phyloP scores from a whole-genome alignment of 164 flowering plant species.

The Kingdonia uniflora region DNA sequence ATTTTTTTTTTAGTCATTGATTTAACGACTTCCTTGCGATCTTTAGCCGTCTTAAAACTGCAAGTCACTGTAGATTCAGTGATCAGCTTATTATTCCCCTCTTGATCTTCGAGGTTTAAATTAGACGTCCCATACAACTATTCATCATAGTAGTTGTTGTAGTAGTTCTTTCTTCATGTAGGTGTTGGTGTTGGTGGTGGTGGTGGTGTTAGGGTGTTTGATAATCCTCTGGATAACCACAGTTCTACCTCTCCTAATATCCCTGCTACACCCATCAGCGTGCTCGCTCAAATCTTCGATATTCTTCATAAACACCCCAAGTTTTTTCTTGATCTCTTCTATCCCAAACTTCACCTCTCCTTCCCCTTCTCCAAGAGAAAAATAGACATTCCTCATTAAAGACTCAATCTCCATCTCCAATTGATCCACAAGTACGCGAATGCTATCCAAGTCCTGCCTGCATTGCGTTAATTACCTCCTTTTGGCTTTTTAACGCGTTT shows the following conservation, averaged over 20 bases:
- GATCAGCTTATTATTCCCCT: too few relatives aligned
- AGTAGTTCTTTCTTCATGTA: constrained; percentile 22
- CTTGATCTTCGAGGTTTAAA: too few relatives aligned
- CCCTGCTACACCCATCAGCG: constrained; percentile 54
- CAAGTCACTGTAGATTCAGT: too few relatives aligned
- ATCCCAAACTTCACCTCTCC: constrained; percentile 54
- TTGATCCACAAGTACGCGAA: constrained; percentile 46
- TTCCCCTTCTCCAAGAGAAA: constrained; percentile 37
- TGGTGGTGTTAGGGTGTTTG: constrained; percentile 38
- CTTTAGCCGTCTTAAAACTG: too few relatives aligned
- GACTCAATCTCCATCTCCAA: constrained; percentile 49
- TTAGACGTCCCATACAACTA: too few relatives aligned
- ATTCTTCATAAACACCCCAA: constrained; percentile 43
- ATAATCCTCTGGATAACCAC: constrained; percentile 64
- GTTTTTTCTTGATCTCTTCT: constrained; percentile 64
- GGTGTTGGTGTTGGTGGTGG: too few relatives aligned
- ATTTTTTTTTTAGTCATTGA: too few relatives aligned
- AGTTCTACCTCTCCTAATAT: constrained; percentile 51
- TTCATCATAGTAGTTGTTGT: too few relatives aligned
- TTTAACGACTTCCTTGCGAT: too few relatives aligned
- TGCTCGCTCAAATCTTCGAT: constrained; percentile 50
- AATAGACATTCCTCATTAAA: constrained; percentile 39
- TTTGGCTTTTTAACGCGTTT: constrained; percentile 43
- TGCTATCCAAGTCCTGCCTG: constrained; percentile 60
- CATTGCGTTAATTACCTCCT: constrained; percentile 53